phyloP scores from a whole-genome alignment of 306 rosid genomes.

The Sphenostylis stenocarpa region DNA sequence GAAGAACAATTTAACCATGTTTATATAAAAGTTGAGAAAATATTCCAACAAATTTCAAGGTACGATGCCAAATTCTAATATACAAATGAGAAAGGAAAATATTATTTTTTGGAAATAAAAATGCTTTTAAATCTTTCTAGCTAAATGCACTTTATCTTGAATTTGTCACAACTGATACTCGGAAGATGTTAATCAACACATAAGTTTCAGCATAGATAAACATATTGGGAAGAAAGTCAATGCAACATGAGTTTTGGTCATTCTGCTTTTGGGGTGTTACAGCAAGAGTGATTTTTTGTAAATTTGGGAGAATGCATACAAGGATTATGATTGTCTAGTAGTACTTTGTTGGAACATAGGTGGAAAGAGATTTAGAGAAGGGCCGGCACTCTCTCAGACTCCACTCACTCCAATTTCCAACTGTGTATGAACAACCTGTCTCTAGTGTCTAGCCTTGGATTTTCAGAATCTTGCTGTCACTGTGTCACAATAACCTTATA shows the following conservation, averaged over 20 bases:
- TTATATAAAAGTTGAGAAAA: background rate
- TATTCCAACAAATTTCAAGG: no score
- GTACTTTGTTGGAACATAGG: background rate
- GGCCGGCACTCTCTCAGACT: background rate
- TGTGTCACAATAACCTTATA: background rate
- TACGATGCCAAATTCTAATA: no score
- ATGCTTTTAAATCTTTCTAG: no score
- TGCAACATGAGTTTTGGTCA: background rate
- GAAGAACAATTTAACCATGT: background rate
- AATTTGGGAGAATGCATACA: background rate
- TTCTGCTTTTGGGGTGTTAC: slow-evolving; percentile 10
- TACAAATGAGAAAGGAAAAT: no score
- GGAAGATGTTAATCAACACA: background rate
- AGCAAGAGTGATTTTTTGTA: background rate
- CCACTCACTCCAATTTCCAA: slow-evolving; percentile 21
- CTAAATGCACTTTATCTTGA: background rate
- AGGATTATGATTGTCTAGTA: background rate
- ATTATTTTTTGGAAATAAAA: no score
- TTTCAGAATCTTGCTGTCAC: slow-evolving; percentile 23
- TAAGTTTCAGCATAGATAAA: background rate
- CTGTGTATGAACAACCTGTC: slow-evolving; percentile 14
- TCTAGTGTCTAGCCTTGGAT: slow-evolving; percentile 14
- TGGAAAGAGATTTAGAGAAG: background rate
- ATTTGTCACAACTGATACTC: background rate
- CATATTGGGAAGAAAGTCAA: background rate